phyloP scores from a whole-genome alignment of 495 filamentous ascomycete species.

The Eremomyces bilateralis region DNA sequence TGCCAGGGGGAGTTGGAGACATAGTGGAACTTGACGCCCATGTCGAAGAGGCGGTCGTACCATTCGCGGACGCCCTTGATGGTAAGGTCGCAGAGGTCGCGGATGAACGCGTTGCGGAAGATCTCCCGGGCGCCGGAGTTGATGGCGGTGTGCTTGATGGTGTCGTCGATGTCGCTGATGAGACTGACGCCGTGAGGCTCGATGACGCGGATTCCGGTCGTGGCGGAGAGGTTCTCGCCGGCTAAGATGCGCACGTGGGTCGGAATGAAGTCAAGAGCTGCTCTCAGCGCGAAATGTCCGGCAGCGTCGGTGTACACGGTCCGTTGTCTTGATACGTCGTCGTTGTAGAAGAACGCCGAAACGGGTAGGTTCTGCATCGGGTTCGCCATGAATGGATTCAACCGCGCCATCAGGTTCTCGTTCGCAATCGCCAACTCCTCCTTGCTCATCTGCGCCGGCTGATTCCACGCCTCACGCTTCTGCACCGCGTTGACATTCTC shows the following conservation, averaged over 20 bases:
- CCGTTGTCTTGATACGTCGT: slow-evolving; percentile 49
- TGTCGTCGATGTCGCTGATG: slow-evolving; percentile 97
- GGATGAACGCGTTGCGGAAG: slow-evolving; percentile 84
- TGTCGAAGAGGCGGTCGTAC: slow-evolving; percentile 53
- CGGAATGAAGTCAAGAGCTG: slow-evolving; percentile 68
- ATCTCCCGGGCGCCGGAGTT: slow-evolving; percentile 71
- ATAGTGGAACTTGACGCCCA: slow-evolving; percentile 77
- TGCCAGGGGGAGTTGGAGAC: slow-evolving; percentile 95
- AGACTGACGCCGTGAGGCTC: slow-evolving; percentile 70
- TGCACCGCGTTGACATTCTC: slow-evolving; percentile 4
- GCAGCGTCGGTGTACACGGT: slow-evolving; percentile 63
- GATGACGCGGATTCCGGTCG: slow-evolving; percentile 50
- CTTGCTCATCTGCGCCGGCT: slow-evolving; percentile 35
- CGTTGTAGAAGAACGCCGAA: slow-evolving; percentile 85
- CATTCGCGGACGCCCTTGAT: slow-evolving; percentile 75
- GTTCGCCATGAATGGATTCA: slow-evolving; percentile 73
- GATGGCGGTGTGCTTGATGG: slow-evolving; percentile 89
- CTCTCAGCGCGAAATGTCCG: slow-evolving; percentile 65
- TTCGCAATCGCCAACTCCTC: slow-evolving; percentile 64
- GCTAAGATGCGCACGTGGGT: slow-evolving; percentile 75
- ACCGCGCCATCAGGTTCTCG: slow-evolving; percentile 59
- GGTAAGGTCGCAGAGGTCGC: slow-evolving; percentile 57
- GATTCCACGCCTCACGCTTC: slow-evolving; percentile 27
- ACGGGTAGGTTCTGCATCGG: slow-evolving; percentile 52
- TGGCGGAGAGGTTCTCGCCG: slow-evolving; percentile 62